These are phyloP conservation scores for Entomortierella beljakovae DNA, from an alignment of 192 early-diverging fungal species.

Conservation along the genomic window DNA sequence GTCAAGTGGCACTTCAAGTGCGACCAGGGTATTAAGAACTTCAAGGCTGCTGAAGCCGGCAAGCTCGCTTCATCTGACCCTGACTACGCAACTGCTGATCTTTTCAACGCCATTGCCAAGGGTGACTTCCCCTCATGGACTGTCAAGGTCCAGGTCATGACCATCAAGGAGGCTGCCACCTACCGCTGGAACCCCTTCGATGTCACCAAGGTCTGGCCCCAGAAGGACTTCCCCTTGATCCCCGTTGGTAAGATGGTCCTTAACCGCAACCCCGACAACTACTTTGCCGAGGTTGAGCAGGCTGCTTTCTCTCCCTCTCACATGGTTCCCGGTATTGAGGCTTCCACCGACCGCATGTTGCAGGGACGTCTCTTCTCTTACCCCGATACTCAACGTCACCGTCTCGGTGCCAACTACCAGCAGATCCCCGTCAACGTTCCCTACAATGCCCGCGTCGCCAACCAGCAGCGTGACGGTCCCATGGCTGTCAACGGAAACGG, in stretches of 20 bases:
- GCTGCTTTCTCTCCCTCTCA: constrained; percentile 76
- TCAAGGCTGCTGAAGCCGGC: constrained; percentile 64
- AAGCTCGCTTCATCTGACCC: constrained; percentile 62
- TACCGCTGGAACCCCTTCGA: constrained; percentile 75
- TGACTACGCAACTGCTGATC: constrained; percentile 71
- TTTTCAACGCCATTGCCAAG: constrained; percentile 71
- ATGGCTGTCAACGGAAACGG: constrained; percentile 66
- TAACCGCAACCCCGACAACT: constrained; percentile 79
- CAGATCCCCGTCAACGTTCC: constrained; percentile 79
- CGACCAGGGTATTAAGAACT: constrained; percentile 69
- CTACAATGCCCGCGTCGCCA: constrained; percentile 55
- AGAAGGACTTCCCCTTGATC: constrained; percentile 72
- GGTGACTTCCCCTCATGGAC: constrained; percentile 76
- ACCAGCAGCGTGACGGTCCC: constrained; percentile 77
- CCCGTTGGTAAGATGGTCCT: constrained; percentile 78
- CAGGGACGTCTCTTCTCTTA: constrained; percentile 82
- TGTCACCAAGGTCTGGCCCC: constrained; percentile 73
- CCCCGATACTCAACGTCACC: constrained; percentile 77
- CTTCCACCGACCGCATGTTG: constrained; percentile 74
- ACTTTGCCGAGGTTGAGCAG: constrained; percentile 83
- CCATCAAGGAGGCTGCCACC: constrained; percentile 65
- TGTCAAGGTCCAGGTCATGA: constrained; percentile 72
- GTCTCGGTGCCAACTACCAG: constrained; percentile 76
- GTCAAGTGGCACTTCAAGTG: constrained; percentile 76
- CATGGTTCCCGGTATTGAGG: constrained; percentile 77